phyloP scores from a whole-genome alignment of 1,139 yeast genomes.

The Kodamaea fungicola region DNA sequence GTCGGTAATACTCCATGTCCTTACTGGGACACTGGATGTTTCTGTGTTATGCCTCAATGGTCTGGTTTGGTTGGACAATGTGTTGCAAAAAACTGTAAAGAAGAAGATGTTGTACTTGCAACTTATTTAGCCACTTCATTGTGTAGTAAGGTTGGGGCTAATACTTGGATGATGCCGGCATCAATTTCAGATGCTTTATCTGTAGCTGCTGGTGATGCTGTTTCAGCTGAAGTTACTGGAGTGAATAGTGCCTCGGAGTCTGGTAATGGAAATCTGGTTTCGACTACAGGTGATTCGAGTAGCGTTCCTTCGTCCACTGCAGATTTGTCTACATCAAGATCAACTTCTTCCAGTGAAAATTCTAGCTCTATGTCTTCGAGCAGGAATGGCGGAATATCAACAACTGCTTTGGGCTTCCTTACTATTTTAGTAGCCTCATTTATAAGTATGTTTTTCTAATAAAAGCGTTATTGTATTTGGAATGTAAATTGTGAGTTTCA shows the following conservation, averaged over 20 bases:
- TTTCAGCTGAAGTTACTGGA: slow-evolving; percentile 7
- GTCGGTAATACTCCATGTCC: slow-evolving; percentile 45
- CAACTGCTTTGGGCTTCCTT: slow-evolving; percentile 1
- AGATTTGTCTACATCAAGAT: slow-evolving; percentile 1
- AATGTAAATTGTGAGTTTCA: too few relatives aligned
- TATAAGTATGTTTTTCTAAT: slow-evolving; percentile 4
- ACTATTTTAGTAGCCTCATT: slow-evolving; percentile 4
- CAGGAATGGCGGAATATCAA: slow-evolving; percentile 2
- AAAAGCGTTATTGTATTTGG: background rate
- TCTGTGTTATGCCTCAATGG: slow-evolving; percentile 51
- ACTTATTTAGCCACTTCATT: slow-evolving; percentile 40
- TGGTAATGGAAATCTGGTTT: too few relatives aligned
- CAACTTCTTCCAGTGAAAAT: slow-evolving; percentile 1
- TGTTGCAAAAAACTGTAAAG: slow-evolving; percentile 39
- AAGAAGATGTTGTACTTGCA: slow-evolving; percentile 35
- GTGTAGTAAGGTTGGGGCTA: slow-evolving; percentile 44
- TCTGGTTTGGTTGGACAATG: slow-evolving; percentile 44
- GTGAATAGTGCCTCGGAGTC: background rate
- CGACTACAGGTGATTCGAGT: background rate
- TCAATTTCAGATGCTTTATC: slow-evolving; percentile 31
- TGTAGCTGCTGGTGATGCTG: slow-evolving; percentile 25
- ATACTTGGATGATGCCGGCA: slow-evolving; percentile 46
- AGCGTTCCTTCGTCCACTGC: too few relatives aligned
- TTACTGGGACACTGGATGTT: slow-evolving; percentile 54
- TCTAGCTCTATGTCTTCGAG: slow-evolving; percentile 7